phyloP scores from a whole-genome alignment of 2,329 filamentous ascomycete genomes.

The Penicillium sclerotiorum region DNA sequence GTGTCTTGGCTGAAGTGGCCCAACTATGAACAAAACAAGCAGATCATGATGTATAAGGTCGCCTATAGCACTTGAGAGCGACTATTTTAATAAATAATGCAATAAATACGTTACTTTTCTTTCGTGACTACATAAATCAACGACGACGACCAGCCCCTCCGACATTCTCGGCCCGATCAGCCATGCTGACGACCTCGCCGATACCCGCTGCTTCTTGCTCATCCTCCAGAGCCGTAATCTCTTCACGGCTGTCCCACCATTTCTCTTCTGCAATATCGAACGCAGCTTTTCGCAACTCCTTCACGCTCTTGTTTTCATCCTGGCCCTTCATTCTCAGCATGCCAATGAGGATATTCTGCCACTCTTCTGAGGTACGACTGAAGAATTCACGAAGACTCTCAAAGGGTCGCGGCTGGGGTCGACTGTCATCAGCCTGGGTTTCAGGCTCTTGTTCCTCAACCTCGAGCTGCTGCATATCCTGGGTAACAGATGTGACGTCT shows the following conservation, averaged over 20 bases:
- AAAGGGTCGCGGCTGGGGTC: slow-evolving; percentile 79
- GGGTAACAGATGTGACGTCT: slow-evolving; percentile 39
- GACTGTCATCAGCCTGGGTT: slow-evolving; percentile 66
- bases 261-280: slow-evolving; percentile 93
- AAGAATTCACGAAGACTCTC: slow-evolving; percentile 93
- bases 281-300: slow-evolving; percentile 89
- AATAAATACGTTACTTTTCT: slow-evolving; percentile 1
- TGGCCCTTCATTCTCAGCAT: slow-evolving; percentile 69
- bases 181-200: slow-evolving; percentile 87
- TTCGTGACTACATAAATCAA: slow-evolving; percentile 22
- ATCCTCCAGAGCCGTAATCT: slow-evolving; percentile 87
- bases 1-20: slow-evolving; percentile 61
- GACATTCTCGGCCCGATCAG: slow-evolving; percentile 64
- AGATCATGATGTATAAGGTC: no score
- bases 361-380: slow-evolving; percentile 79
- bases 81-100: background rate
- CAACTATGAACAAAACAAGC: background rate
- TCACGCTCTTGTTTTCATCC: slow-evolving; percentile 63
- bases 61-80: background rate
- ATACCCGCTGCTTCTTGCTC: slow-evolving; percentile 96
- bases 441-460: slow-evolving; percentile 43
- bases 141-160: slow-evolving; percentile 52
- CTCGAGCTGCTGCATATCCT: slow-evolving; percentile 40
- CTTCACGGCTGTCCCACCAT: slow-evolving; percentile 98
- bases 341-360: slow-evolving; percentile 85